Evolutionary conservation across 129 eudicot genomes (phyloP), one percentile per base, ranked within the genome.

Genomic region (Centaurea solstitialis): DNA sequence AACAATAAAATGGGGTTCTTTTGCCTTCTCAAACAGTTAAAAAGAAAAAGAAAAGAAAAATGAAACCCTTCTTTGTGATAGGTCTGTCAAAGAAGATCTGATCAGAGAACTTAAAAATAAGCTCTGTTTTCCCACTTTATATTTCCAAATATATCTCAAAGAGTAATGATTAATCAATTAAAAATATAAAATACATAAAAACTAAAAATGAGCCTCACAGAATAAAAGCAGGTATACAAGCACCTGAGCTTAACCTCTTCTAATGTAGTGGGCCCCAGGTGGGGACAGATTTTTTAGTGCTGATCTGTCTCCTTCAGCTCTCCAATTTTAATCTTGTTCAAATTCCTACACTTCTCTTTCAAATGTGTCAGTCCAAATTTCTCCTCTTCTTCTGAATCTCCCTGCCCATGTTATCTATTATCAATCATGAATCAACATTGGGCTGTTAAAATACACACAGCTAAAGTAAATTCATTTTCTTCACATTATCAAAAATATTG

Each of bases 351-450:
- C 20, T 73, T 86, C 89, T 77, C 83, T 79, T 81, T 87, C 91
- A 67, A 75, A 30, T 75, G 38, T 78, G 88, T 87, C 91, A 84
- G 84, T 68, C 74, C 72, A 73, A 75, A 45, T 81, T 72, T 50
- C 30, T 81, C 70, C 74, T 45, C 75, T 57, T 45, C 75, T 57
- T 81, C 86, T 87, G 87, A 85, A 82, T 64, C 84, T 81, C 85
- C 80, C 91, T 88, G 91, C 83, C 87, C 91, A 88, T 88, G 91
- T 88, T 88, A 88, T 81, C 82, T 85, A 79, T 76, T 79, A 85
- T 80, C 89, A 88, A 82, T 82, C 80, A 79, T 85, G 78, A 82
- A 87, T 28, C 80, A 84, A 75, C 78, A 57, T 82, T 76, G 72
- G 65, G 81, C 39, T 82, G 70, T 65, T 82, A 82, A 76, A 76